Percentiles rank a stretch among this genome's conserved stretches.
phyloP scores from a whole-genome alignment of 108 stramenopile species.

The Conticribra weissflogii region DNA sequence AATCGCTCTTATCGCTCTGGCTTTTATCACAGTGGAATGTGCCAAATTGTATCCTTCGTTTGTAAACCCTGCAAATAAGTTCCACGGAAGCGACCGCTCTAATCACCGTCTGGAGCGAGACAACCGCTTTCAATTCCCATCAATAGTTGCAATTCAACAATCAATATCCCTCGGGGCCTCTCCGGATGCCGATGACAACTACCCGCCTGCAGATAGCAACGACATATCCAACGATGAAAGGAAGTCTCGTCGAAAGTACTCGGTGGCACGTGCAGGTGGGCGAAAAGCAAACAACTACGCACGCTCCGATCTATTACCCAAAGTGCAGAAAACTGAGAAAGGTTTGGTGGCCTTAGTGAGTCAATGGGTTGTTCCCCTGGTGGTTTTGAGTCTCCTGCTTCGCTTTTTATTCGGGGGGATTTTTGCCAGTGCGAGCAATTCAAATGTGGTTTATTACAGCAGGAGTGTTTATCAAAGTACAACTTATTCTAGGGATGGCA shows the following conservation, averaged over 20 bases:
- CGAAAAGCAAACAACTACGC: constrained; percentile 12
- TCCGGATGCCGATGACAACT: no score
- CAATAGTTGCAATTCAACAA: no score
- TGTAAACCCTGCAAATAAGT: no score
- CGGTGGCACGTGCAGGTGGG: constrained; percentile 36
- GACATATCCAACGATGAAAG: no score
- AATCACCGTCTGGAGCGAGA: no score
- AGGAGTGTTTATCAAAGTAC: constrained; percentile 50
- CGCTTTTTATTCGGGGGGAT: constrained; percentile 33
- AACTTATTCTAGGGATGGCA: constrained; percentile 45
- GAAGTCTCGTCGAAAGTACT: background rate
- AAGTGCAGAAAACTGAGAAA: background rate
- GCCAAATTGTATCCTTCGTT: no score
- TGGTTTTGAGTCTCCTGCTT: constrained; percentile 10
- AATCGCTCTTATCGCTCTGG: no score
- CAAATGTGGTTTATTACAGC: constrained; percentile 47
- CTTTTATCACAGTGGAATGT: no score
- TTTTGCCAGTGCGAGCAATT: constrained; percentile 12
- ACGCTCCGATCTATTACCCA: background rate
- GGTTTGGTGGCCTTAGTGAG: constrained; percentile 11
- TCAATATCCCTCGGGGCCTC: no score
- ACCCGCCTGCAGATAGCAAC: no score
- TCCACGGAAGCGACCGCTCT: no score
- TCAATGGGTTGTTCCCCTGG: constrained; percentile 20
- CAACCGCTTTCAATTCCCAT: no score